Percentiles rank a stretch among this genome's conserved stretches.
These are phyloP conservation scores for Vitis rupestris DNA, from an alignment of 164 flowering plant species.

Conservation along the genomic window DNA sequence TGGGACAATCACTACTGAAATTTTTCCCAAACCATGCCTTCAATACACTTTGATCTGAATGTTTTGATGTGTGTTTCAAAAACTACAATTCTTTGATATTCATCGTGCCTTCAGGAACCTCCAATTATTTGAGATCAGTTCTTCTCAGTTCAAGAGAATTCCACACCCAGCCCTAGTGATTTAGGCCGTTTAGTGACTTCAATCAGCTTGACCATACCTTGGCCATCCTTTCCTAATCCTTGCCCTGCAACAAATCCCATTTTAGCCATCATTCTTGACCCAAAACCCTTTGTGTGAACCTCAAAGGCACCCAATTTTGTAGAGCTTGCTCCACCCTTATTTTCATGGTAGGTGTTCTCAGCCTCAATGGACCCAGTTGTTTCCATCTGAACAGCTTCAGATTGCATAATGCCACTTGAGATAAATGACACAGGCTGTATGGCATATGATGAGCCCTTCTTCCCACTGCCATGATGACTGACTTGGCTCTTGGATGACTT, in stretches of 20 bases:
- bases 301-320: conserved; percentile 65
- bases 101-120: conserved; percentile 14
- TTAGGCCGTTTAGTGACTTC: conserved; percentile 79
- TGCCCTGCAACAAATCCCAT: conserved; percentile 84
- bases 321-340: conserved; percentile 20
- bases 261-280: conserved; percentile 90
- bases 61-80: conserved; percentile 83
- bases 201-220: conserved; percentile 64
- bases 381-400: conserved; percentile 35
- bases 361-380: conserved; percentile 14
- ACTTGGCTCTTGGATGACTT: conserved; percentile 26
- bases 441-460: conserved; percentile 33
- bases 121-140: conserved; percentile 13
- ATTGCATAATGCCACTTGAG: conserved; percentile 64
- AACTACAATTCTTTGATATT: conserved; percentile 32
- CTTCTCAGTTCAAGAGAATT: conserved; percentile 32
- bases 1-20: conserved; percentile 75
- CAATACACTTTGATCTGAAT: conserved; percentile 74
- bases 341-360: conserved; percentile 11
- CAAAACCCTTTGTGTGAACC: conserved; percentile 91
- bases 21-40: conserved; percentile 66
- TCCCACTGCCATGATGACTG: conserved; percentile 20
- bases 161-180: conserved; percentile 78
- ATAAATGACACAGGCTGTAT: conserved; percentile 79
- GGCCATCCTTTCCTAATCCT: conserved; percentile 82